A percentile compares a stretch with the other conserved stretches of the same genome.
Evolutionary conservation across 73 alveolate genomes (phyloP).

Genomic region (Urostyla sp.): DNA sequence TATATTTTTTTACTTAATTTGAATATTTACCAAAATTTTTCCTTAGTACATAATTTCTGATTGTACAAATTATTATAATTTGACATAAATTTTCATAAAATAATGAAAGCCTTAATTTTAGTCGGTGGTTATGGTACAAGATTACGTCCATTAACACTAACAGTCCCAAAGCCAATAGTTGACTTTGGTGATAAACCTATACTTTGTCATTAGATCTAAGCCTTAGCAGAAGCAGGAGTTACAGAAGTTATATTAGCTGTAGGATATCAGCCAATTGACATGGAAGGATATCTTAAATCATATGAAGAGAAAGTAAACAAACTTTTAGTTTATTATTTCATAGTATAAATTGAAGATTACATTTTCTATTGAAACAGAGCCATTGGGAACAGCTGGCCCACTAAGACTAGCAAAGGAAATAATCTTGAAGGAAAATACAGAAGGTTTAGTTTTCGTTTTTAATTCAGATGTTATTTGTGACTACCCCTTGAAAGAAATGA

Average conservation of each 20-base stretch:
- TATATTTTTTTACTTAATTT: no score
- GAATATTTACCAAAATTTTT: no score
- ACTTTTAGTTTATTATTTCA: not conserved
- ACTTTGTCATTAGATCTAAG: constrained; percentile 90
- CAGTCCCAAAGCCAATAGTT: constrained; percentile 86
- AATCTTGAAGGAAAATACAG: constrained; percentile 82
- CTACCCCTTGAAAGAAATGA: constrained; percentile 94
- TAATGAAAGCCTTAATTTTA: constrained; percentile 81
- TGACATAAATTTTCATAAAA: not conserved
- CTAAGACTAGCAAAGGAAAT: constrained; percentile 93
- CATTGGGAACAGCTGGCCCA: constrained; percentile 97
- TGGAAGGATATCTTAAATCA: constrained; percentile 69
- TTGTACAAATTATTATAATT: no score
- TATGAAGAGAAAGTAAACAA: constrained; percentile 46
- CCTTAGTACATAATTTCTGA: no score
- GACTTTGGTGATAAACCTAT: constrained; percentile 94
- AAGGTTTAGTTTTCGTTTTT: constrained; percentile 90
- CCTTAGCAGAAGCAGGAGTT: constrained; percentile 95
- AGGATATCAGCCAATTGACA: constrained; percentile 87
- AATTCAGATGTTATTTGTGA: constrained; percentile 97
- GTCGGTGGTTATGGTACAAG: constrained; percentile 94
- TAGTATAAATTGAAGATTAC: constrained; percentile 78
- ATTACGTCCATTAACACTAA: constrained; percentile 86
- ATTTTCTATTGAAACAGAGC: constrained; percentile 73
- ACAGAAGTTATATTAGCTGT: constrained; percentile 94